Evolutionary conservation across 495 filamentous ascomycete species (phyloP), one percentile per base, ranked within the genome.

Genomic region (Neurospora cerealis): DNA sequence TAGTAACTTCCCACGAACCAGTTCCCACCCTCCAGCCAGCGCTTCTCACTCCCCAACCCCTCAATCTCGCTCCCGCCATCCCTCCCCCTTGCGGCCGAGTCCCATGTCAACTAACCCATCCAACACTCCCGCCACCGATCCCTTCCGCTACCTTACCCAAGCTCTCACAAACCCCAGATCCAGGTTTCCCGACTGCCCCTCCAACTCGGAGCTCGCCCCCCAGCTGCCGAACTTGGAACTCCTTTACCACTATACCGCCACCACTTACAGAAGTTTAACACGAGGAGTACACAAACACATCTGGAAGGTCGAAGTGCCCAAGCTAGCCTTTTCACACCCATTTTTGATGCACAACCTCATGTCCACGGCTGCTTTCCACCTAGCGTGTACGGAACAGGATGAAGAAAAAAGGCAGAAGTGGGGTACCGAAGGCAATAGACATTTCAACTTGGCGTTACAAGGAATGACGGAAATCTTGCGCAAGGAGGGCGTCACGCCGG

Each of bases 271-370:
- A 9, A 78, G 74, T 37, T 36, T 82, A 24, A 39, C 72, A 38
- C 21, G 70, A 9, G 69, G 73, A 28, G 36, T 69, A 19, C 15
- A 44, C 15, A 13, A 38, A 17, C 70, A 39, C 13, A 21, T 80
- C 4, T 81, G 79, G 80, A 69, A 77, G 62, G 19, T 76, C 24
- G 73, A 75, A 10, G 70, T 78, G 8, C 79, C 79, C 6, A 69
- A 70, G 66, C 72, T 72, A 21, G 76, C 76, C 15, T 78, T 80
- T 42, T 11, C 24, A 19, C 74, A 80, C 72, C 19, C 71, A 34
- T 81, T 79, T 70, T 73, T 81, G 8, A 73, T 79, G 3, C 80
- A 81, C 71, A 76, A 78, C 69, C 73, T 81, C 37, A 73, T 81
- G 15, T 76, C 80, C 37, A 73, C 74, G 8, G 40, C 79, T 0